Evolutionary conservation across 1,284 basidiomycete genomes (phyloP).

Genomic region (Ceratobasidium sp.): DNA sequence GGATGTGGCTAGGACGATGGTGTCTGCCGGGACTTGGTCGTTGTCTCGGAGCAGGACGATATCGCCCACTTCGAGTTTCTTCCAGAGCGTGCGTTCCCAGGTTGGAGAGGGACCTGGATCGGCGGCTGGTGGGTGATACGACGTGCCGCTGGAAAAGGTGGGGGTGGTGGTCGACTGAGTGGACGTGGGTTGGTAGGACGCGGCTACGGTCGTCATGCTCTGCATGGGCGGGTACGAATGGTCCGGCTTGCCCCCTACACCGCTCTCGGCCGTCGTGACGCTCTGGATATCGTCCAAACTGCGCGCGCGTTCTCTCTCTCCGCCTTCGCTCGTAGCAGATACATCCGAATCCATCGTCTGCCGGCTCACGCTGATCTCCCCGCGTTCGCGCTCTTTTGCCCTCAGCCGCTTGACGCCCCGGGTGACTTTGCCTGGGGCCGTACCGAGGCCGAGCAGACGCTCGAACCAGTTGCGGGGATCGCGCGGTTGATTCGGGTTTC

Average conservation of each 20-base stretch:
- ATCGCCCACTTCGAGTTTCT: constrained; percentile 94
- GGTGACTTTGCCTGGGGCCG: constrained; percentile 76
- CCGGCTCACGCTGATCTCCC: constrained; percentile 47
- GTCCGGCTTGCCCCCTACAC: constrained; percentile 29
- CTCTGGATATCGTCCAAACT: constrained; percentile 76
- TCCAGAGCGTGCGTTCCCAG: constrained; percentile 90
- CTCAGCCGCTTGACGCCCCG: constrained; percentile 89
- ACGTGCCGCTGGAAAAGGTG: constrained; percentile 46
- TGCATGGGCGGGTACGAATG: constrained; percentile 56
- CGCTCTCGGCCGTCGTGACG: constrained; percentile 62
- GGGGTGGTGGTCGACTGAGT: constrained; percentile 49
- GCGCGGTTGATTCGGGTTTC: constrained; percentile 87
- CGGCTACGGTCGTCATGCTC: constrained; percentile 35
- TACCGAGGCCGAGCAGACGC: constrained; percentile 74
- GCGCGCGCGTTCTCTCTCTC: too few relatives aligned
- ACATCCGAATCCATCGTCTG: constrained; percentile 30
- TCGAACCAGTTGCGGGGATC: constrained; percentile 84
- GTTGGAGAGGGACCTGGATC: constrained; percentile 51
- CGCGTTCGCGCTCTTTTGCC: constrained; percentile 78
- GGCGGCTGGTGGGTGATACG: constrained; percentile 21
- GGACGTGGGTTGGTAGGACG: not conserved
- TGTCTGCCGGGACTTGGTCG: constrained; percentile 92
- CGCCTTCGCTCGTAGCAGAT: too few relatives aligned
- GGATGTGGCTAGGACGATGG: constrained; percentile 95
- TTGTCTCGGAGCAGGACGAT: constrained; percentile 92